phyloP scores from a whole-genome alignment of 169 alveolate genomes.

The Cryptosporidium tyzzeri region DNA sequence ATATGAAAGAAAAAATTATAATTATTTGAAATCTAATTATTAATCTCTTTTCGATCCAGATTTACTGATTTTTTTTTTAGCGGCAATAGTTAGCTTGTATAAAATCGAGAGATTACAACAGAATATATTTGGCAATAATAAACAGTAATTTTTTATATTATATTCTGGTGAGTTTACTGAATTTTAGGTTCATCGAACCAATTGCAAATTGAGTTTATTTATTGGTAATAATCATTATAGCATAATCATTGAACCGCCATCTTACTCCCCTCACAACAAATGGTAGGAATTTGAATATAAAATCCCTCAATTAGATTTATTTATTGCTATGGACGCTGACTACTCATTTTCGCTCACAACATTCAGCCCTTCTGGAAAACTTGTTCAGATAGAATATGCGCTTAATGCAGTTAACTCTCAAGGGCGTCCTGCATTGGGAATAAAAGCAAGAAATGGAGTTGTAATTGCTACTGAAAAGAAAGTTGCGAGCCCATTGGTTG shows the following conservation, averaged over 20 bases:
- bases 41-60: neutral
- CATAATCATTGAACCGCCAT: constrained; percentile 11
- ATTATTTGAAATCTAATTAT: neutral
- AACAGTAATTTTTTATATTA: neutral
- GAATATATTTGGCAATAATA: neutral
- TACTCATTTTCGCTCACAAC: constrained; percentile 94
- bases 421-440: constrained; percentile 96
- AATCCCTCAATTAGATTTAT: constrained; percentile 17
- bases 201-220: neutral
- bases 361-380: constrained; percentile 96
- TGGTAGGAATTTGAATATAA: constrained; percentile 39
- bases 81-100: constrained; percentile 16
- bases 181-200: neutral
- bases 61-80: neutral
- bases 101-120: constrained; percentile 22
- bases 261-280: constrained; percentile 40
- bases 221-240: neutral
- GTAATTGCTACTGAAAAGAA: constrained; percentile 96
- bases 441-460: constrained; percentile 96
- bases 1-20: constrained; percentile 15
- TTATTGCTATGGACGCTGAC: constrained; percentile 89
- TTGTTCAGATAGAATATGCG: constrained; percentile 97
- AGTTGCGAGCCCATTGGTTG: constrained; percentile 90
- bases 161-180: neutral
- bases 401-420: constrained; percentile 93